Base-by-base conservation (phyloP, 768 basidiomycete species). In the Boletus sensibilis region DNA sequence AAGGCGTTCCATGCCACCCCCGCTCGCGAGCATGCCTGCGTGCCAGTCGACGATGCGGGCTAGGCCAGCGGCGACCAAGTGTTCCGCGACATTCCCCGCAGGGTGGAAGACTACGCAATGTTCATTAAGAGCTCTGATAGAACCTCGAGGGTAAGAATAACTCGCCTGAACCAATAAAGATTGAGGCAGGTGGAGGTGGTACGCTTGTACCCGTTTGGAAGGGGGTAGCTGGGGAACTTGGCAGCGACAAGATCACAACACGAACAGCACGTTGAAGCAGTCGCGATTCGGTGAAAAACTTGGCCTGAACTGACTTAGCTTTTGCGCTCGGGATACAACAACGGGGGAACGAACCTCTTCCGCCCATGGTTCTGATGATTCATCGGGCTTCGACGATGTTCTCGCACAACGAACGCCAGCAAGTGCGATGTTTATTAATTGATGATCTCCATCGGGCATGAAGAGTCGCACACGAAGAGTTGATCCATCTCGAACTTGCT, bases 41-140 rank as follows among this genome's bases (percentile, higher is more conserved):
- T 99, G 96, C 95, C 95, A 98, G 68, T 96, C 95, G 56, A 98
- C 88, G 48, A 98, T 82, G 55, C 92, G 88, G 18, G 95, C 96
- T 2, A 98, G 78, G 29, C 96, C 95, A 43, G 84, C 82, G 5
- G 81, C 83, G 29, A 93, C 85, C 38, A 99, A 79, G 71, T 90
- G 86, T 63, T 96, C 92, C 13, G 94, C 94, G 25, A 99, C 88
- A 72, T 97, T 97, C 33, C 96, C 96, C 18, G 87, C 91, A 10
- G 96, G 94, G 69, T 98, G 96, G 40, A 91, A 74, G 13, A 92
- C 89, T 91, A 43, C 2, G 31, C 10, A 41, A 38, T 1, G 21
- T 34, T 46, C 16, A 5, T 45, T 39, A 37, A 55, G 45, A 31
- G 21, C 14, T n/a, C 11, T n/a, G 33, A 42, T 3, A 38, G 38